Evolutionary conservation across 2,329 filamentous ascomycete species (phyloP), one percentile per base, ranked within the genome.

Genomic region (Macrophomina tecta): DNA sequence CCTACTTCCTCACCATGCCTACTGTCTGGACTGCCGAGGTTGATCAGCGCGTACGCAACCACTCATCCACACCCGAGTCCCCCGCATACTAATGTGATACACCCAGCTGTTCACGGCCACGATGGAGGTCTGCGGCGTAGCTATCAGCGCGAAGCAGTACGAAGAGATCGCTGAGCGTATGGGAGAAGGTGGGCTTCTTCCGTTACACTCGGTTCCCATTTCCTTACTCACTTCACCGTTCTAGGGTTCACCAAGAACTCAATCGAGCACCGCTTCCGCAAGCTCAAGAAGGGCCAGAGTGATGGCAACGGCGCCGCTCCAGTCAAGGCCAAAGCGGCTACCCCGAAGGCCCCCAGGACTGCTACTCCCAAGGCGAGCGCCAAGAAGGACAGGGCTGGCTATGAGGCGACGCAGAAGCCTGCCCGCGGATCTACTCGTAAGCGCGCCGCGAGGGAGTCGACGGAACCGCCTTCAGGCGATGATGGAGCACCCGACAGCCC

Each of bases 221-320:
- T 42, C 36, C 36, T 5, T 18, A 12, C 52, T 11, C 14, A 58
- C 55, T 32, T 45, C 14, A 12, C 53, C 23, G 5, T 28, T n/a
- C 6, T 23, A 65, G 63, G 52, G 0, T 65, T 58, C 32, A 48
- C 63, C 3, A 28, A 14, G 5, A 40, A 65, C 1, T 49, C 63
- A 1, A 9, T 65, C 11, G 34, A 45, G 30, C 63, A 65, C 28
- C 40, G 52, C 3, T 58, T 58, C 38, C 23, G 55, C 1, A 30
- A 42, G 12, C 1, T 58, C 16, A 65, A 55, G 51, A 55, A 55
- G 51, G 32, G 32, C 12, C 32, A 30, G 12, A 30, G 49, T 1
- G 28, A 30, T 8, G 28, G 12, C 3, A 52, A 52, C 30, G 14
- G 49, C 28, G 28, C 14, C 5, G 6, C 36, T 16, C 32, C 28